Evolutionary conservation across 2,329 filamentous ascomycete species (phyloP).

Genomic region (Septoria petroselini): DNA sequence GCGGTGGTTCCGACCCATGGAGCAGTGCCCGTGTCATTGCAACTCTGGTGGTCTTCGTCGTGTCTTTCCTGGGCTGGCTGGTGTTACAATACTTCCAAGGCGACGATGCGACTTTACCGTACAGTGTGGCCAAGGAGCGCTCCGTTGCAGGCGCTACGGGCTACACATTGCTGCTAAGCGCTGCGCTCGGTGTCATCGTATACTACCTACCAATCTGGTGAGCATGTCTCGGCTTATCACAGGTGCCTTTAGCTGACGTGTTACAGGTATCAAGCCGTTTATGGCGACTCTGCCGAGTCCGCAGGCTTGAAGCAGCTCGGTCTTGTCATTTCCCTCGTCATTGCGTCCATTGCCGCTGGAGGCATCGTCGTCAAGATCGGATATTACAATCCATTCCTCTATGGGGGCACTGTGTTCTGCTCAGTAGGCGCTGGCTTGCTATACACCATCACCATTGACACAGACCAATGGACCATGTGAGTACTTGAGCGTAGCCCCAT

Average conservation of each 20-base stretch:
- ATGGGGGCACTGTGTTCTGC: slow-evolving; percentile 40
- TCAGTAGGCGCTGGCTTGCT: slow-evolving; percentile 45
- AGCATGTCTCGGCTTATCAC: neutral
- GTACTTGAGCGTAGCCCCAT: too few species aligned
- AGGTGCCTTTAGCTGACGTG: neutral
- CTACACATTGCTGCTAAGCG: slow-evolving; percentile 14
- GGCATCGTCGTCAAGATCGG: slow-evolving; percentile 39
- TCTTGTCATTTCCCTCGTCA: slow-evolving; percentile 39
- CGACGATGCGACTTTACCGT: slow-evolving; percentile 21
- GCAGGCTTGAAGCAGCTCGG: slow-evolving; percentile 22
- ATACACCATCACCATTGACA: slow-evolving; percentile 21
- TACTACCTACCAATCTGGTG: slow-evolving; percentile 23
- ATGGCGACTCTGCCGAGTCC: slow-evolving; percentile 11
- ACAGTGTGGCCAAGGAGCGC: slow-evolving; percentile 15
- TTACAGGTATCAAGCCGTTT: slow-evolving; percentile 21
- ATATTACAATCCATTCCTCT: slow-evolving; percentile 48
- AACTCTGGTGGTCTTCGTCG: slow-evolving; percentile 36
- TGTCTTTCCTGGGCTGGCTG: slow-evolving; percentile 17
- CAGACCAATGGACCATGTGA: slow-evolving; percentile 23
- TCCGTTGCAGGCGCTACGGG: slow-evolving; percentile 15
- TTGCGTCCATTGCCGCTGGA: slow-evolving; percentile 41
- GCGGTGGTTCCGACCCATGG: slow-evolving; percentile 37
- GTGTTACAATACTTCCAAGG: slow-evolving; percentile 18
- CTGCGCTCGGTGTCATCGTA: slow-evolving; percentile 17
- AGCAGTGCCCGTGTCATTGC: slow-evolving; percentile 41